Base-by-base conservation (phyloP, 305 asterid species). In the Solanum aculeatissimum region DNA sequence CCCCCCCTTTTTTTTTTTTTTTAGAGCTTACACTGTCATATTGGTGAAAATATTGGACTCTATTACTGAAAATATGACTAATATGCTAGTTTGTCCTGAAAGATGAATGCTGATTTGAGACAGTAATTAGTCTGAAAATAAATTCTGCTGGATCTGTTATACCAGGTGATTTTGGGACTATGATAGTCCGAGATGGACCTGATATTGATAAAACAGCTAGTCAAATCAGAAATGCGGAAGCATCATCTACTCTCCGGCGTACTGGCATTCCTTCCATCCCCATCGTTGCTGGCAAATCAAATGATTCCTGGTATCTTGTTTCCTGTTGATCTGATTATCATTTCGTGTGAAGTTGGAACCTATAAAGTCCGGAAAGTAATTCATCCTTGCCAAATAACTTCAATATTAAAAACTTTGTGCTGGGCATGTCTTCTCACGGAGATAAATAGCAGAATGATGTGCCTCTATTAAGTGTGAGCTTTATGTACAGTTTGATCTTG, bases 161-260 rank as follows among this genome's bases (percentile, higher is more conserved):
- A 78, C 86, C 91, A 97, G 99, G 96, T 91, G 98, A 94, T 87
- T 97, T 92, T 89, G 97, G 99, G 86, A 97, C 98, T 29, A 89
- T 97, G 65, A 86, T 94, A 88, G 87, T 94, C 88, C 97, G 88
- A 87, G 95, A 92, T 85, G 92, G 89, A 84, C 88, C 53, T 85
- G 97, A 92, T 63, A 85, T 66, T 51, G 90, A 85, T 49, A 91
- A 83, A 86, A 82, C 93, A 63, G 91, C 89, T 87, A 72, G 84
- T 63, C 88, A 60, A 63, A 83, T 89, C 65, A 72, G 89, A 63
- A 87, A 87, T 87, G 83, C 85, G 74, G 92, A 88, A 79, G 85
- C 90, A 53, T 87, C 90, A 45, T 85, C 92, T 88, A 88, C 92
- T 86, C 57, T 91, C 27, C 89, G 85, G 69, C 89, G 83, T 83